phyloP scores from a whole-genome alignment of 2,329 filamentous ascomycete genomes.

The Whalleya microplaca region DNA sequence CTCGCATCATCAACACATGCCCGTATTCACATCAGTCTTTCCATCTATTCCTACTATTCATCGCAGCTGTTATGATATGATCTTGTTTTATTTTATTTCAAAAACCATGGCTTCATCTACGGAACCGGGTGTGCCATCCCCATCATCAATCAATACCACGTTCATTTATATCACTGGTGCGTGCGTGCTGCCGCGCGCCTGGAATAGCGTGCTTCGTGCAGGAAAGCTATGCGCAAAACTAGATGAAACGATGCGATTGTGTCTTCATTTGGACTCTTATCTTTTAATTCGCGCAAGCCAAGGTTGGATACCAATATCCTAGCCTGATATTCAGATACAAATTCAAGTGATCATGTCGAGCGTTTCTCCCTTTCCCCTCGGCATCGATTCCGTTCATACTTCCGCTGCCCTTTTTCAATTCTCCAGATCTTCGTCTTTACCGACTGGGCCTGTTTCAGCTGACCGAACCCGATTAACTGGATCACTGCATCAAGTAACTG shows the following conservation, averaged over 20 bases:
- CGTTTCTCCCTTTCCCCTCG: too few relatives aligned
- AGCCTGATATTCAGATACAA: too few relatives aligned
- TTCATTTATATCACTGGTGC: conserved; percentile 31
- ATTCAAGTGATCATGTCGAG: too few relatives aligned
- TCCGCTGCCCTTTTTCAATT: neutral
- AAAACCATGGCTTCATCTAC: too few relatives aligned
- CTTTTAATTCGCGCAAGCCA: neutral
- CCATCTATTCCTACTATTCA: too few relatives aligned
- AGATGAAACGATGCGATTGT: neutral
- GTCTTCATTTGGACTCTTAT: neutral
- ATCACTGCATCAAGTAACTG: neutral
- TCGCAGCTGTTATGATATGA: too few relatives aligned
- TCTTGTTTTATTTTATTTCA: too few relatives aligned
- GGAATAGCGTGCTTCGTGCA: conserved; percentile 8
- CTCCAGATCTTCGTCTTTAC: neutral
- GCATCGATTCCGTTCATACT: neutral
- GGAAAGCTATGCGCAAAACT: neutral
- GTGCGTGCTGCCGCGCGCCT: conserved; percentile 25
- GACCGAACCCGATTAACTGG: neutral
- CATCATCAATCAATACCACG: too few relatives aligned
- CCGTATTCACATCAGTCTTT: too few relatives aligned
- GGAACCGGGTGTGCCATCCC: too few relatives aligned
- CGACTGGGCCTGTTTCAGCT: neutral
- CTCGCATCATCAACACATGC: too few relatives aligned
- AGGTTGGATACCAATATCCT: neutral